Base-by-base conservation (phyloP, 2,329 filamentous ascomycete species). In the Nothophaeocryptopus gaeumannii region DNA sequence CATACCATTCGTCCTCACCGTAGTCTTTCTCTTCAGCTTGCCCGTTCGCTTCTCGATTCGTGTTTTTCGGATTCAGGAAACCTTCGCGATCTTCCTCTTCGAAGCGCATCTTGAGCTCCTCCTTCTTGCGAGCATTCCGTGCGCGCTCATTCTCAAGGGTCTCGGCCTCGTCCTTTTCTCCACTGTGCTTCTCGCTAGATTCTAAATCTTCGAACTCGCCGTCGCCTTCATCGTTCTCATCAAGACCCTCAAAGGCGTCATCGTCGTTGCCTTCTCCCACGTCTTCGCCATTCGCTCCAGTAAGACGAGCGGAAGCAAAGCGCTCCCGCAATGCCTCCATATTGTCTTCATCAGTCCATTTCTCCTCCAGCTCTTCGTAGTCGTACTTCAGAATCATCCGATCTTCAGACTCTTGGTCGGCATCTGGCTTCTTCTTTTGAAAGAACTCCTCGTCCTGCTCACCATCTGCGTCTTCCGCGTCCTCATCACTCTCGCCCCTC, bases 21-120 rank as follows among this genome's bases (percentile, higher is more conserved):
- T 95, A 97, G 65, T 95, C 86, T 51, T 82, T 76, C 45, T 92
- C 83, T 5, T 83, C 76, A 2, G 79, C 78, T 31, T 79, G 85
- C 29, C 81, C 83, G 31, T 66, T 61, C 58, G 89, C 86, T 56
- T 82, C 78, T 32, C 86, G 80, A 9, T 86, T 86, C 43, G 85
- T 82, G 26, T 88, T 84, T 66, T 95, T 95, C 70, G 93, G 89
- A 64, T 95, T 95, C 63, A 88, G 83, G 67, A 96, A 91, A 0
- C 93, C 93, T 67, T 99, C 93, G n/a, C 89, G 82, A 66, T 99
- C 93, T 75, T 99, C 93, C 70, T 97, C 91, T 65, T 99, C 93
- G 65, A 99, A 99, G 1, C 95, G 84, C 45, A 95, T 77, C 67
- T 89, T 95, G 45, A 99, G 81, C 68, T 99, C 93, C 71, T 96